Conservation (phyloP, 176 grass and related monocot genomes). For the Neostapfia colusana region DNA sequence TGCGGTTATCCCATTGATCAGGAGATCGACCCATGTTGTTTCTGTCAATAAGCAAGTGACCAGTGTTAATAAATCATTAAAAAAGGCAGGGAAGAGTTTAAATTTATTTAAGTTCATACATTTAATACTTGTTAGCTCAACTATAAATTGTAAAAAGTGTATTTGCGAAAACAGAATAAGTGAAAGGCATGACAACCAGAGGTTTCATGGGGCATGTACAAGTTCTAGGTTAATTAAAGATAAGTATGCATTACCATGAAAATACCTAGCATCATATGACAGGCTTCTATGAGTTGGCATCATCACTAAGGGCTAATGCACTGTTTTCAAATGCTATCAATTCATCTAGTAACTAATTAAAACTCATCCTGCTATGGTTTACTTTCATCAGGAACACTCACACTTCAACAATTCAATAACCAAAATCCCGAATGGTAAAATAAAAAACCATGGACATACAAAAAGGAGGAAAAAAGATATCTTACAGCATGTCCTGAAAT, state of each 20-base stretch:
- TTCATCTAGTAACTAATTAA: constrained; percentile 12
- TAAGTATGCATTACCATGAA: background rate
- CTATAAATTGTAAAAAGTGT: background rate
- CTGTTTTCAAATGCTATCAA: background rate
- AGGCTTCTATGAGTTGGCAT: constrained; percentile 20
- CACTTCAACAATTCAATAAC: background rate
- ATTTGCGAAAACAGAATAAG: too few relatives aligned
- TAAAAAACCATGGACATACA: background rate
- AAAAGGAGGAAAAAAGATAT: constrained; percentile 23
- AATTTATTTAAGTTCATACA: background rate
- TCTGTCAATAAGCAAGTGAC: constrained; percentile 51
- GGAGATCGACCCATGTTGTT: constrained; percentile 91
- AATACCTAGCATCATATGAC: background rate
- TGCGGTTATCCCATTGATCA: constrained; percentile 79
- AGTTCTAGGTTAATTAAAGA: constrained; percentile 12
- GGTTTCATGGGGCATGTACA: background rate
- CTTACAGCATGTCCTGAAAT: constrained; percentile 97
- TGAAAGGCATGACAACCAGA: background rate
- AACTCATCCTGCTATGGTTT: background rate
- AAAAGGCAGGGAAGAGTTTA: constrained; percentile 22
- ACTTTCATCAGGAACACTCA: constrained; percentile 25
- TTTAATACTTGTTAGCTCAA: constrained; percentile 21
- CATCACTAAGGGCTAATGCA: constrained; percentile 10
- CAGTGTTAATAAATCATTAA: too few relatives aligned
- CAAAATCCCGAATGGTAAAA: constrained; percentile 18